Conservation (phyloP, 768 basidiomycete genomes). For the Tricholoma furcatifolium region DNA sequence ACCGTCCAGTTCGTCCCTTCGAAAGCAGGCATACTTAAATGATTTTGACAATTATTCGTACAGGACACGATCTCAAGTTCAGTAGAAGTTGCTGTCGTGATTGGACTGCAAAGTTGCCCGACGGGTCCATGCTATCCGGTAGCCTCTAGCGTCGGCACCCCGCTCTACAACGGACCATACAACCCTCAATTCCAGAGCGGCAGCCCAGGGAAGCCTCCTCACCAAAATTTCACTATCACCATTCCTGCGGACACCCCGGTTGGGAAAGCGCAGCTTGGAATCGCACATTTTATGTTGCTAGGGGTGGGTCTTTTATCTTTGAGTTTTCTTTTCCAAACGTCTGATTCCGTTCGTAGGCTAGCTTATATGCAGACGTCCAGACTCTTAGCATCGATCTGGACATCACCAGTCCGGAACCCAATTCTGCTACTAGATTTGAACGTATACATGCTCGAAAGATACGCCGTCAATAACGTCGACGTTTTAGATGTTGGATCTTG, state of each 20-base stretch:
- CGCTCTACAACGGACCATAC: conserved; percentile 49
- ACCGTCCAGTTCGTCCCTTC: conserved; percentile 42
- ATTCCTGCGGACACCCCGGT: conserved; percentile 28
- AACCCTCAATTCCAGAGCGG: conserved; percentile 22
- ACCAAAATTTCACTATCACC: conserved; percentile 44
- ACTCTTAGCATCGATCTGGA: too few relatives aligned
- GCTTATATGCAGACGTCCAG: too few relatives aligned
- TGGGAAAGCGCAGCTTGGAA: conserved; percentile 35
- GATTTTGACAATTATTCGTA: not conserved
- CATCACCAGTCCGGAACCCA: too few relatives aligned
- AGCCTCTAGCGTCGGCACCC: conserved; percentile 31
- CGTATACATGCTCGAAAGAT: too few relatives aligned
- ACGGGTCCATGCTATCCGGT: conserved; percentile 21
- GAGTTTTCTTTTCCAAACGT: too few relatives aligned
- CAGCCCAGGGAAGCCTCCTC: conserved; percentile 24
- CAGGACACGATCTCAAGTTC: conserved; percentile 38
- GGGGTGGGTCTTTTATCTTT: conserved; percentile 31
- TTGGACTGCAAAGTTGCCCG: conserved; percentile 39
- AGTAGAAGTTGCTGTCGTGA: conserved; percentile 44
- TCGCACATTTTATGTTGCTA: conserved; percentile 34
- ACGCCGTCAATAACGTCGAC: too few relatives aligned
- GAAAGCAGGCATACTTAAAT: not conserved
- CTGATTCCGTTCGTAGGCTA: too few relatives aligned
- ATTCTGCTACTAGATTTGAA: too few relatives aligned
- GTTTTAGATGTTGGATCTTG: too few relatives aligned